Base-by-base conservation (phyloP, 805 yeast genomes). In the Starmerella powellii region DNA sequence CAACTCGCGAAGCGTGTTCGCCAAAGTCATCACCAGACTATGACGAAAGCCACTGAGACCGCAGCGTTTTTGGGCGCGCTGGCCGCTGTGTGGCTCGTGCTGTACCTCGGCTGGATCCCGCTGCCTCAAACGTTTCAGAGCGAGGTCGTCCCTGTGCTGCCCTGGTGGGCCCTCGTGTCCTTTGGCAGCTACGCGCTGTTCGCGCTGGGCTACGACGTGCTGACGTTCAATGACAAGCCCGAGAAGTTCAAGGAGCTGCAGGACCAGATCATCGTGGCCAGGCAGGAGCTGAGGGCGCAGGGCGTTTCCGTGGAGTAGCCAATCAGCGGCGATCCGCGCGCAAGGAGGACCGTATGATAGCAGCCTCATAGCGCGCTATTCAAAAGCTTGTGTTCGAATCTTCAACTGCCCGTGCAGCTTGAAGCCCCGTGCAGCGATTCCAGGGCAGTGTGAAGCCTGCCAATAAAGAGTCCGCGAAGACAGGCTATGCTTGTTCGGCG, bases 11-110 rank as follows among this genome's bases (percentile, higher is more conserved):
- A n/a, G n/a, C n/a, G n/a, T n/a, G n/a, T n/a, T n/a, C n/a, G n/a
- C n/a, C n/a, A n/a, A n/a, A n/a, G n/a, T n/a, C n/a, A n/a, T n/a
- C n/a, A n/a, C n/a, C n/a, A n/a, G n/a, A 21, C 37, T 12, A 78
- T 78, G 86, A 76, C 84, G 28, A 77, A 74, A 57, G 81, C 82
- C 42, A 70, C 78, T 18, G 80, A 79, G 54, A 66, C 83, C 8
- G 65, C 64, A 21, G 59, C 70, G 45, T 61, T 71, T 5, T 49
- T 69, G 23, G 67, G 69, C 47, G 63, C 71, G 18, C 53, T 67
- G n/a, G 56, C 70, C 5, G 70, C 78, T 2, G 56, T 75, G 6
- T 79, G 79, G 61, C 62, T 70, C 52, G 69, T 75, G 2, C 63
- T 78, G 21, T 59, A 58, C 45, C 50, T 65, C 15, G 77, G 76